Conservation (phyloP, 148 eudicot genomes). For the Salicornia ramosissima region DNA sequence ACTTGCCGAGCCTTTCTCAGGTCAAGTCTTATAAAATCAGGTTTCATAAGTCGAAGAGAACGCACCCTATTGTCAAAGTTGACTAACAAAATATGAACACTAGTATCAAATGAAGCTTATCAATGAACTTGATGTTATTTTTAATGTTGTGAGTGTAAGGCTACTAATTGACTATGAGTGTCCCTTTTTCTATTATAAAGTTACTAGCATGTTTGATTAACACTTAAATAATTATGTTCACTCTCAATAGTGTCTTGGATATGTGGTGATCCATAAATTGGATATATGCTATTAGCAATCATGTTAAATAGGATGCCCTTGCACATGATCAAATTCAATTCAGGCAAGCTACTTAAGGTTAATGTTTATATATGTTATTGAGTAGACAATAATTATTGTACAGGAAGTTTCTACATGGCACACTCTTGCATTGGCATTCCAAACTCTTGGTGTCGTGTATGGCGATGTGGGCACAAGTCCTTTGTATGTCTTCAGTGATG, state of each 20-base stretch:
- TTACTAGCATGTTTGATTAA: too few relatives aligned
- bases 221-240: too few relatives aligned
- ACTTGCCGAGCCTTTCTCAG: too few relatives aligned
- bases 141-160: too few relatives aligned
- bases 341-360: neutral
- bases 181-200: too few relatives aligned
- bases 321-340: neutral
- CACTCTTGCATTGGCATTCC: constrained; percentile 80
- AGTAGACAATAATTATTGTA: constrained; percentile 11
- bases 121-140: too few relatives aligned
- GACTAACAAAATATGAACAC: too few relatives aligned
- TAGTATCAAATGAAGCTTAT: too few relatives aligned
- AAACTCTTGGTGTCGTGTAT: constrained; percentile 97
- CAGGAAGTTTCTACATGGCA: constrained; percentile 69
- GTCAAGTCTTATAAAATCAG: too few relatives aligned
- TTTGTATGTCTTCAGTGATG: constrained; percentile 78
- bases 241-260: neutral
- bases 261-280: neutral
- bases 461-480: constrained; percentile 99
- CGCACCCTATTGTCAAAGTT: too few relatives aligned
- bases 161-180: too few relatives aligned
- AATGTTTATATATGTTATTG: neutral
- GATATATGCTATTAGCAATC: neutral
- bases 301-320: neutral
- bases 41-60: too few relatives aligned